Conservation (phyloP, 2,329 filamentous ascomycete genomes). For the Cladosporium sp. region DNA sequence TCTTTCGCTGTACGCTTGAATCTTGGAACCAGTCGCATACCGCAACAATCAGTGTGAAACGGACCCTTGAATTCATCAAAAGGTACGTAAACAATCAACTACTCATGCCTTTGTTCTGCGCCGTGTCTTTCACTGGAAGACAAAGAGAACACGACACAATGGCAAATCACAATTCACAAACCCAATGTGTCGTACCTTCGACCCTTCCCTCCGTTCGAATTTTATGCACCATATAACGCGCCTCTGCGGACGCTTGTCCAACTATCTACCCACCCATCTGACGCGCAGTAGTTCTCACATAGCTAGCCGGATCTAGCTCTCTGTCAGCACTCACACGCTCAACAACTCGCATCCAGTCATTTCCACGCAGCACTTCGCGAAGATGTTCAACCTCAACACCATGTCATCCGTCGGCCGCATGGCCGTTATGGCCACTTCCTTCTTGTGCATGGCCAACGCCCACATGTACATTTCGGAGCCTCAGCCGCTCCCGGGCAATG, state of each 20-base stretch:
- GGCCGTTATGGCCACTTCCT: constrained; percentile 50
- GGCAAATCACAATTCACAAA: not conserved
- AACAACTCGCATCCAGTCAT: constrained; percentile 19
- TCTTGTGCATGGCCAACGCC: constrained; percentile 63
- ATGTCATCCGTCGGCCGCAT: constrained; percentile 52
- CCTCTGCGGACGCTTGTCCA: not conserved
- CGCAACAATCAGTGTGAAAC: constrained; percentile 4
- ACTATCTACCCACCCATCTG: not conserved
- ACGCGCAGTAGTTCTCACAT: not conserved
- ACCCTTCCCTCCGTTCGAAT: not conserved
- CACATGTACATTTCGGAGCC: constrained; percentile 77
- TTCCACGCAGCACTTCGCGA: constrained; percentile 13
- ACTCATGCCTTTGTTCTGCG: not conserved
- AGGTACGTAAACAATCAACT: constrained; percentile 3
- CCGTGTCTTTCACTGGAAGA: not conserved
- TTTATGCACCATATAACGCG: not conserved
- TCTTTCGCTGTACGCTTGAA: constrained; percentile 16
- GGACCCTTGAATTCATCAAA: not conserved
- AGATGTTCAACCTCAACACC: constrained; percentile 36
- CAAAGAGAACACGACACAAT: not conserved
- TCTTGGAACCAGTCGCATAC: constrained; percentile 6
- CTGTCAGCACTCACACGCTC: constrained; percentile 12
- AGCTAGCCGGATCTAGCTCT: constrained; percentile 20
- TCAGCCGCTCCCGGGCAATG: constrained; percentile 55
- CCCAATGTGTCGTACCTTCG: not conserved